Base-by-base conservation (phyloP, 2,329 filamentous ascomycete genomes). In the Microcyclospora tardicrescens region DNA sequence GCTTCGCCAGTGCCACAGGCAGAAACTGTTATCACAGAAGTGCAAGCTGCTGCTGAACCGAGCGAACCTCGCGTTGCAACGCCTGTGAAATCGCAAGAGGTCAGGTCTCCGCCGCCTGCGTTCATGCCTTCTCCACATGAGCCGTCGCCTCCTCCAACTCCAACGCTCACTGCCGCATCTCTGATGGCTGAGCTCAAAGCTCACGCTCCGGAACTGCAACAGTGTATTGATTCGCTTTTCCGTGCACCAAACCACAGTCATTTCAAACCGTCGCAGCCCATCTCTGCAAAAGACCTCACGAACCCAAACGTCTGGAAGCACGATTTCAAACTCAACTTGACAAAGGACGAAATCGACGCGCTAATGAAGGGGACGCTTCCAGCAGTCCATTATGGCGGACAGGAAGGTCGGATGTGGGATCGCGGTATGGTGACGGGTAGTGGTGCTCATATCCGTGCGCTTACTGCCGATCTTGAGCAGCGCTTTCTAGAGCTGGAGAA, bases 371-470 rank as follows among this genome's bases (percentile, higher is more conserved):
- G 81, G 44, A 77, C 75, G 39, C 70, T 57, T 9, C 47, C 53
- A 43, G 72, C 56, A 3, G 52, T 68, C 10, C 60, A 60, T 16
- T 60, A 66, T 14, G 59, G 57, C 24, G 60, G 60, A n/a, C 54
- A 62, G n/a, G 59, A 65, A 16, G 60, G 57, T 27, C 61, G 58
- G n/a, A 48, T 59, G 19, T 66, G 64, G 42, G 62, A 63, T 1
- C 71, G 79, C 16, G 76, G 82, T 45, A 70, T 87, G 48, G 74
- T 87, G 37, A 86, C 82, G 0, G 80, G 82, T 0, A 77, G 81
- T 44, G 82, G 83, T 10, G 78, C 84, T 45, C 83, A 81, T 54
- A 67, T 89, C n/a, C 77, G 79, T 46, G 79, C 81, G 41, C 61
- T 91, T 38, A 77, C 70, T 1, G 62, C 70, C 3, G 74, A 79